Evolutionary conservation across 1,139 yeast species (phyloP), one percentile per base, ranked within the genome.

Genomic region (Komagataea norvegica): DNA sequence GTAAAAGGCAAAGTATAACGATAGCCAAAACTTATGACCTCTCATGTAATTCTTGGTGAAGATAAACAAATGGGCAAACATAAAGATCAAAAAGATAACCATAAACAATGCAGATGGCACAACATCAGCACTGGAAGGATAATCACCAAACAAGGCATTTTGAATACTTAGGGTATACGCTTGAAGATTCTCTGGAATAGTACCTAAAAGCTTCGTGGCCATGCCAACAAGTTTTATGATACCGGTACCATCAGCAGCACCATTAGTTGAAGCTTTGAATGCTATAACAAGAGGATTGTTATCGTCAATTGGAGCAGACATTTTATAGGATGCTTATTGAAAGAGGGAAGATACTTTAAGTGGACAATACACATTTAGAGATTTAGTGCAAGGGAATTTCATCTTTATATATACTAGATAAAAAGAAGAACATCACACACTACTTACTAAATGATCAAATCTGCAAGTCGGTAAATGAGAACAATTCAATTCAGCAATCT

Each of bases 21-120:
- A 69, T 22, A 78, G 56, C 61, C 69, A 74, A 58, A 84, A 83
- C 45, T 70, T 64, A 57, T 84, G 94, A 4, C 86, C 85, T 44
- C 86, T 64, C 5, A 64, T 48, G 42, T 50, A 59, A 59, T 83
- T 79, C 34, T 69, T 60, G n/a, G 56, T 21, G 47, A 78, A 82
- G 6, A 83, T 60, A 14, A 54, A 50, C 3, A 70, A 47, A 54
- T 80, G 84, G 1, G 70, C 64, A 3, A 76, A 19, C 3, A 65
- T 60, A 16, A 82, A 48, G 3, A 82, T 45, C 4, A 65, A 60
- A 45, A 78, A 83, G 3, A 77, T 57, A 2, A 72, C 84, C 2
- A 71, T 48, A 51, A 83, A 81, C 0, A 82, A 53, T 1, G 77
- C 73, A 36, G 75, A 63, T 5, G 89, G 91, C 1, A 78, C 87